Base-by-base conservation (phyloP, 768 basidiomycete genomes). In the Boletus tomentosulus region DNA sequence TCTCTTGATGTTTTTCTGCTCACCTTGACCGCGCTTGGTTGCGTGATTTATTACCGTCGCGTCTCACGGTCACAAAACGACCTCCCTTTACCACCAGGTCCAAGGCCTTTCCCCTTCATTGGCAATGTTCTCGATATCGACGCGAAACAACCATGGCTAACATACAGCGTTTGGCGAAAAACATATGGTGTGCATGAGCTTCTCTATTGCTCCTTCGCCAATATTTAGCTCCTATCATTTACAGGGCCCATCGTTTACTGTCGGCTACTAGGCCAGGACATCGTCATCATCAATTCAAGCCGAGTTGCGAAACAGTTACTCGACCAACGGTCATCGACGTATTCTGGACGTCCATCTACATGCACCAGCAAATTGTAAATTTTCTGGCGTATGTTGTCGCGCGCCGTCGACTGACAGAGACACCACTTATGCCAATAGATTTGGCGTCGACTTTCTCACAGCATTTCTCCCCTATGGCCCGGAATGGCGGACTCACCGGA, bases 211-310 rank as follows among this genome's bases (percentile, higher is more conserved):
- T 10, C 15, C 6, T 19, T 31, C 3, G 12, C 15, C 22, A 9
- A 22, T 5, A 8, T 41, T 48, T 10, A 49, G 6, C 34, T 44
- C 46, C n/a, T n/a, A 33, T 30, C 30, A 15, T n/a, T 34, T 43
- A 22, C 49, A 70, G 67, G 67, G 4, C 61, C 66, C 9, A 58
- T 70, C 31, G 62, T 70, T 19, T 62, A 70, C 28, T 68, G 63
- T 35, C 56, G 50, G 35, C 50, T 68, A 8, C 56, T 68, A 6
- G 62, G 66, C 24, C 68, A 68, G 34, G 50, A 56, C 7, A 51
- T 69, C 22, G 44, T 68, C 37, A 51, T 68, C 47, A 64, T 68
- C 38, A 69, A 66, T 33, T 68, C 68, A 5, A 53, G 46, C 12
- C 60, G 37, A 25, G 53, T 68, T 9, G 67, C 67, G 25, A 64